phyloP scores from a whole-genome alignment of 441 rosid genomes.

The Pelargonium australe region DNA sequence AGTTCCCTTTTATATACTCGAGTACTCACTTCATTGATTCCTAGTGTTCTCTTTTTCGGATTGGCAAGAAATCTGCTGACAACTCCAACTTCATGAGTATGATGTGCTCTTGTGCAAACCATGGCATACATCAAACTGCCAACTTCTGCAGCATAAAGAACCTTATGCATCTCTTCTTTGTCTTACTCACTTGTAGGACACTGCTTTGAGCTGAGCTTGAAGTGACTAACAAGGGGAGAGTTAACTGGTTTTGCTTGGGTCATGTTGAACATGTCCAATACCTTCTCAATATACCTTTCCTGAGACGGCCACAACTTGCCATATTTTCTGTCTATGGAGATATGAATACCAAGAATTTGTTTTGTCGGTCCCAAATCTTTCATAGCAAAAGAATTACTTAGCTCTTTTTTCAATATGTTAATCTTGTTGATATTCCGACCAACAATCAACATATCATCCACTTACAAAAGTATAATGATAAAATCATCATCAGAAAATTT shows the following conservation, averaged over 20 bases:
- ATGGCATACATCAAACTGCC: slow-evolving; percentile 7
- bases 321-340: not conserved
- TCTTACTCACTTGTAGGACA: slow-evolving; percentile 8
- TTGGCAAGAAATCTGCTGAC: not conserved
- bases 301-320: not conserved
- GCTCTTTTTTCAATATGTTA: not conserved
- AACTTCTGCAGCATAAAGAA: not conserved
- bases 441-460: not conserved
- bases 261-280: not conserved
- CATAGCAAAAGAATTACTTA: not conserved
- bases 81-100: not conserved
- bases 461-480: not conserved
- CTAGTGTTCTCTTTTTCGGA: not conserved
- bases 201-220: not conserved
- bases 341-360: not conserved
- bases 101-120: not conserved
- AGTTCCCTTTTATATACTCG: too few relatives aligned
- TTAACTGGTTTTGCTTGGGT: not conserved
- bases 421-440: not conserved
- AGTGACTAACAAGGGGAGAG: not conserved
- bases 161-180: not conserved
- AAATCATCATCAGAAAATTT: not conserved
- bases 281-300: not conserved
- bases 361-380: not conserved
- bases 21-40: not conserved